Percentiles rank a stretch among this genome's conserved stretches.
These are phyloP conservation scores for Talaromyces thailandensis DNA, from an alignment of 495 filamentous ascomycete species.

Conservation along the genomic window DNA sequence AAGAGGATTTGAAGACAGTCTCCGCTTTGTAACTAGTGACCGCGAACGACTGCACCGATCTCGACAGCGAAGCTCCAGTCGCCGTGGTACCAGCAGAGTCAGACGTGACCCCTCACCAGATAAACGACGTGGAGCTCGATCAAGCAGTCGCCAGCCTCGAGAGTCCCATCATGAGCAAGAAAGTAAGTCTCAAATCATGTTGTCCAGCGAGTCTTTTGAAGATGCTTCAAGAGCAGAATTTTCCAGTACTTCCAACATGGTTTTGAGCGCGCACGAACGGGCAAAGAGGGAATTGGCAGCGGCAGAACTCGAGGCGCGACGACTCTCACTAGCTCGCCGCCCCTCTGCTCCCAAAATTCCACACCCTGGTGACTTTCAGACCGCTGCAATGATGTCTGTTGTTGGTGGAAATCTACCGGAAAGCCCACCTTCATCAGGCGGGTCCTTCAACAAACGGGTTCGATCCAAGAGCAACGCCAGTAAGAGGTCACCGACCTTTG, in stretches of 20 bases:
- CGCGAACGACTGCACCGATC: conserved; percentile 55
- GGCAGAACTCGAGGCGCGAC: conserved; percentile 77
- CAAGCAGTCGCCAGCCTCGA: conserved; percentile 36
- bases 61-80: conserved; percentile 44
- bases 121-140: conserved; percentile 31
- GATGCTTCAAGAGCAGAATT: conserved; percentile 7
- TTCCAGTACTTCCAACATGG: conserved; percentile 13
- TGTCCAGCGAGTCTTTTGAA: conserved; percentile 7
- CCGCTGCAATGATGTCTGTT: conserved; percentile 26
- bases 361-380: conserved; percentile 57
- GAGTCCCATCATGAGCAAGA: conserved; percentile 13
- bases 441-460: conserved; percentile 35
- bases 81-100: conserved; percentile 28
- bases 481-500: conserved; percentile 40
- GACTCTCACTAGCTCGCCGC: conserved; percentile 70
- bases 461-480: conserved; percentile 22
- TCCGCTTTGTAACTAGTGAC: conserved; percentile 50
- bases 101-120: conserved; percentile 41
- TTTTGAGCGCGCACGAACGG: conserved; percentile 24
- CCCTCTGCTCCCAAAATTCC: conserved; percentile 72
- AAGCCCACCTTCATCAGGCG: conserved; percentile 23
- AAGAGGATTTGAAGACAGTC: conserved; percentile 48
- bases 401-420: conserved; percentile 14
- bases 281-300: conserved; percentile 69
- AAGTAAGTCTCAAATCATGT: conserved; percentile 4